Base-by-base conservation (phyloP, 2,329 filamentous ascomycete species). In the Fusarium decemcellulare region DNA sequence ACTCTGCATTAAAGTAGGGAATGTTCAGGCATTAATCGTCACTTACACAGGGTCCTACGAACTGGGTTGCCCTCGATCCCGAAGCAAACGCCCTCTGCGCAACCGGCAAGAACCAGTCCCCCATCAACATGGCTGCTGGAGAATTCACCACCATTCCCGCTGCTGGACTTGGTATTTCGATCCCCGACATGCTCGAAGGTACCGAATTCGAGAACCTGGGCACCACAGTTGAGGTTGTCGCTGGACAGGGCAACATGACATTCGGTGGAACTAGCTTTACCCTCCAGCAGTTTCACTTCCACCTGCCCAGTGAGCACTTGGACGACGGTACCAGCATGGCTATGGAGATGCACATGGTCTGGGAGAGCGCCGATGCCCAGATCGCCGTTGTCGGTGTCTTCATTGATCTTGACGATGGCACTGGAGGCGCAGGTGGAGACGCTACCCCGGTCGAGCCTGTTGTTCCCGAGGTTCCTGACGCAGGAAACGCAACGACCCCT, bases 251-350 rank as follows among this genome's bases (percentile, higher is more conserved):
- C 4, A 68, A 83, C 60, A 82, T 87, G 12, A 78, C 68, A 0
- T 76, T 85, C 40, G 78, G 71, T 2, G 81, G 79, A 36, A 75
- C 74, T 30, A 76, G 79, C 29, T 88, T 83, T 74, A 75, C 68
- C 1, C 80, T 89, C 16, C 77, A 78, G 39, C 87, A 90, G 71
- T 89, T 89, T 78, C 88, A 90, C 75, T 87, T 90, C 78, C 88
- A 90, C 75, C 85, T 86, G 0, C 87, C 88, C 1, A 86, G 85
- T 46, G 88, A 90, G 79, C 88, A 90, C 69, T 81, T 84, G 36
- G 79, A 89, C 72, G 70, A 81, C 76, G 76, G 82, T 29, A 70
- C 68, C 8, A 77, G 74, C 39, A 69, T 68, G 56, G 73, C 75
- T 8, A 76, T 76, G 76, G 68, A 80, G 72, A 70, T 74, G 65